Evolutionary conservation across 2,329 filamentous ascomycete genomes (phyloP).

Genomic region (Corniculantispora saksenae): DNA sequence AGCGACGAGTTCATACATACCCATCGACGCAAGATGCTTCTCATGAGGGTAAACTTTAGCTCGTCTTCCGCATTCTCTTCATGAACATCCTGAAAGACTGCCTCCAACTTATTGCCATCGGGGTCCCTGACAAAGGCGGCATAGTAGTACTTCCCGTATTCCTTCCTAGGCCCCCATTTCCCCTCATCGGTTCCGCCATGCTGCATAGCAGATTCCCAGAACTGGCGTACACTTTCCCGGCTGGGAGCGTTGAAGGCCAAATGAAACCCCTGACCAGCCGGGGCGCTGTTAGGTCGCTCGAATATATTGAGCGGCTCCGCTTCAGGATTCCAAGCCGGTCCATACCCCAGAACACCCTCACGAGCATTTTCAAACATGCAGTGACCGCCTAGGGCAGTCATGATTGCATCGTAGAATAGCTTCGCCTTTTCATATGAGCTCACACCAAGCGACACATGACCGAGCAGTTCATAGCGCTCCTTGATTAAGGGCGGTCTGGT

Average conservation of each 20-base stretch:
- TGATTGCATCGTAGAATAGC: conserved; percentile 33
- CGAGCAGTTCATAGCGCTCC: conserved; percentile 17
- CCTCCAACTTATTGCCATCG: conserved; percentile 36
- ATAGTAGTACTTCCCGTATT: conserved; percentile 35
- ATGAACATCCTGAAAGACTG: conserved; percentile 25
- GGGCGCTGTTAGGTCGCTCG: conserved; percentile 26
- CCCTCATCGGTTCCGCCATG: conserved; percentile 33
- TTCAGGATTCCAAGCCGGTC: conserved; percentile 24
- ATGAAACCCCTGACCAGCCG: conserved; percentile 33
- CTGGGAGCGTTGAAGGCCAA: conserved; percentile 36
- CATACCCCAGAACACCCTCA: conserved; percentile 31
- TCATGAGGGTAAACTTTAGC: background rate
- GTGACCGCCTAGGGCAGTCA: conserved; percentile 29
- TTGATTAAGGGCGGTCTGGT: background rate
- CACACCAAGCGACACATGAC: conserved; percentile 30
- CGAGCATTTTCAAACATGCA: conserved; percentile 33
- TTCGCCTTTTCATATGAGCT: conserved; percentile 27
- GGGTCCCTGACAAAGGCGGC: conserved; percentile 36
- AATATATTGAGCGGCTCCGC: conserved; percentile 35
- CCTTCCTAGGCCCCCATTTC: conserved; percentile 31
- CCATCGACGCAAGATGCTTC: background rate
- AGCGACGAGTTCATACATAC: background rate
- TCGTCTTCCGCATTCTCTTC: background rate
- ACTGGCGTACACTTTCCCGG: conserved; percentile 31
- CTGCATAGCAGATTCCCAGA: conserved; percentile 30